These are phyloP conservation scores for Persicaria tinctoria DNA, from an alignment of 148 eudicot genomes.

Conservation along the genomic window DNA sequence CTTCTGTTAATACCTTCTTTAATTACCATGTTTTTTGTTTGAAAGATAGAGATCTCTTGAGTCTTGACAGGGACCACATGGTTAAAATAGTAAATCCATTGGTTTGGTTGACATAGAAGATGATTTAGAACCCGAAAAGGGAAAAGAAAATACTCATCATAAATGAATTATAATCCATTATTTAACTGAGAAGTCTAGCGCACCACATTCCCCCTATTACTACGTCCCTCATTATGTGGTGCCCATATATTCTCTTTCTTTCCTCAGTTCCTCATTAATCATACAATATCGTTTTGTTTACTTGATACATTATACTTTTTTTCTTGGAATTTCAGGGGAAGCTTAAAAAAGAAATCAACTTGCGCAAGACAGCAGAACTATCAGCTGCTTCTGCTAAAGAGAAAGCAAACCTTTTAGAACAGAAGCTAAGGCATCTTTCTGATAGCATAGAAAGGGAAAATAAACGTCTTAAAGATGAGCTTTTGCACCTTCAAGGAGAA, in stretches of 20 bases:
- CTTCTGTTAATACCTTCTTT: background rate
- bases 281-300: background rate
- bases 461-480: constrained; percentile 50
- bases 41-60: background rate
- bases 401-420: constrained; percentile 51
- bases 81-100: background rate
- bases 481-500: constrained; percentile 56
- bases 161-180: background rate
- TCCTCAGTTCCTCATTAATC: background rate
- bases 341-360: constrained; percentile 55
- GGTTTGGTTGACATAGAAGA: background rate
- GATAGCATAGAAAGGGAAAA: constrained; percentile 61
- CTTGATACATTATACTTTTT: background rate
- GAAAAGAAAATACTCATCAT: too few relatives aligned
- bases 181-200: background rate
- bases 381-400: constrained; percentile 70
- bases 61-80: too few relatives aligned
- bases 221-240: background rate
- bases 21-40: background rate
- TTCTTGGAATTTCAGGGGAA: constrained; percentile 40
- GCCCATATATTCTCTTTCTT: background rate
- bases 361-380: constrained; percentile 62
- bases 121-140: background rate
- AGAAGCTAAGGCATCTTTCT: constrained; percentile 44
- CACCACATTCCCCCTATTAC: background rate